Base-by-base conservation (phyloP, 257 asterid genomes). In the Petunia secreta region DNA sequence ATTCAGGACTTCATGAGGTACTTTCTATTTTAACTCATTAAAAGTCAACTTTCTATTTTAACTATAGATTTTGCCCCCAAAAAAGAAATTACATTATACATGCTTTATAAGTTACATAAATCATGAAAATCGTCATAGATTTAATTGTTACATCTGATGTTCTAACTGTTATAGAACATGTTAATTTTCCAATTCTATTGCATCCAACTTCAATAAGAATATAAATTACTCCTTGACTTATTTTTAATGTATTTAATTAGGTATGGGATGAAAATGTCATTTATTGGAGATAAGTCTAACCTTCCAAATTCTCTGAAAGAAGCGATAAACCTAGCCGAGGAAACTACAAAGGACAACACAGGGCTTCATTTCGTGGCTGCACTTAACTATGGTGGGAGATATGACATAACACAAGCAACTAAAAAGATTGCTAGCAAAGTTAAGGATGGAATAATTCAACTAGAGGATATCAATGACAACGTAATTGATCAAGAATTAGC, bases 401-500 rank as follows among this genome's bases (percentile, higher is more conserved):
- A 80, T 48, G 89, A 87, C 76, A 60, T 87, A 74, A 75, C 38
- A 8, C 80, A 82, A 39, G 86, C 89, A 2, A 13, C 58, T 43
- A 87, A 60, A 66, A 82, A 2, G 5, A 74, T 87, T 25, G 85
- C 86, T 5, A 13, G 6, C 7, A 82, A 84, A 78, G 86, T 87
- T 3, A 78, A 75, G 52, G 50, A 78, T 11, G 85, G 85, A 14
- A 15, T 3, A 4, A 8, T 84, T 4, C 16, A 43, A 65, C 8
- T 68, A 1, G 74, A 9, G 9, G 88, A 82, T 0, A 43, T 87
- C 1, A 67, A 82, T 43, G 79, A 82, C 4, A 5, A 6, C 4
- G 9, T 73, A 8, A 58, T 87, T 6, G 79, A 63, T 1, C 48
- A 66, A 37, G 75, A 82, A 2, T 6, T 84, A 60, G 60, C 15